phyloP scores from a whole-genome alignment of 352 stramenopile species.

The Phytophthora lateralis region DNA sequence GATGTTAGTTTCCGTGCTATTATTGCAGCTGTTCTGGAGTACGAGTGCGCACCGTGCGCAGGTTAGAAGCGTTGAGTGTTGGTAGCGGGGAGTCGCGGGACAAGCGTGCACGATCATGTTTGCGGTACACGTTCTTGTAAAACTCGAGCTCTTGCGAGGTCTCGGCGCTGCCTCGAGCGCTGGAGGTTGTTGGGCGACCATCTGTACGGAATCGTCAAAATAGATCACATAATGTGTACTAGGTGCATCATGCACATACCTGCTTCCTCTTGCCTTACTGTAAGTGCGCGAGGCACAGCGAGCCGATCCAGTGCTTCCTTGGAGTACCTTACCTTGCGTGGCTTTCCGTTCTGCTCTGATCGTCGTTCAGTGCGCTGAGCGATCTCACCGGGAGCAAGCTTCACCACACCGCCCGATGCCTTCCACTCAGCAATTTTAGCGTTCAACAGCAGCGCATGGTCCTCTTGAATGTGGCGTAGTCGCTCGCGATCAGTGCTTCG shows the following conservation, averaged over 20 bases:
- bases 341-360: constrained; percentile 29
- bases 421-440: constrained; percentile 66
- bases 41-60: constrained; percentile 40
- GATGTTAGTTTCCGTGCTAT: neutral
- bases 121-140: constrained; percentile 54
- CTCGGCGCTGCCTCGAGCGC: constrained; percentile 20
- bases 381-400: constrained; percentile 4
- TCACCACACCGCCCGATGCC: constrained; percentile 27
- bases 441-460: constrained; percentile 55
- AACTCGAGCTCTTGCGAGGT: constrained; percentile 56
- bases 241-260: constrained; percentile 12
- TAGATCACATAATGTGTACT: neutral
- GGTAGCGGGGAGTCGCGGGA: constrained; percentile 16
- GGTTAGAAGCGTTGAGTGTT: constrained; percentile 29
- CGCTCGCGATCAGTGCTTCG: constrained; percentile 51
- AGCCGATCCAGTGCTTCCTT: constrained; percentile 55
- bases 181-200: constrained; percentile 14
- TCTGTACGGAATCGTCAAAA: constrained; percentile 2
- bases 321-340: constrained; percentile 31
- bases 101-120: constrained; percentile 48
- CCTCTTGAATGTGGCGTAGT: constrained; percentile 64
- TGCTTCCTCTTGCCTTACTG: constrained; percentile 18
- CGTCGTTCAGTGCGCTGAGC: neutral
- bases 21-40: neutral
- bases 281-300: constrained; percentile 32